Evolutionary conservation across 306 rosid genomes (phyloP).

Genomic region (Carpinus fangiana): DNA sequence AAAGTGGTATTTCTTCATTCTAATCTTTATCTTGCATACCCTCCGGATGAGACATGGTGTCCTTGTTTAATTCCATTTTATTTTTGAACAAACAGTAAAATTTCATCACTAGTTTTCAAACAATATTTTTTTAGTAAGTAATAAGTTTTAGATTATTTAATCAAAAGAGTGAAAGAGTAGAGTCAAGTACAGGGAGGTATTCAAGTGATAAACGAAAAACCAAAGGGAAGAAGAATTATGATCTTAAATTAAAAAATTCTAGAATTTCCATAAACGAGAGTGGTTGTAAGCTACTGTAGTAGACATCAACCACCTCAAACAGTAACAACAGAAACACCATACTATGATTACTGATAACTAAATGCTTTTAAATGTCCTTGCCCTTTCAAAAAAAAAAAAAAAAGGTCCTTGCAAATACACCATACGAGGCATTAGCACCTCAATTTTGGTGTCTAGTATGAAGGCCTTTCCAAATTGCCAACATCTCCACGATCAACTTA

Average conservation of each 20-base stretch:
- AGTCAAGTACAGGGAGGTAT: neutral
- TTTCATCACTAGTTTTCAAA: neutral
- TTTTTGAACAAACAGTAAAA: neutral
- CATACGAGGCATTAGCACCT: neutral
- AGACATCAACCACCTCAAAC: neutral
- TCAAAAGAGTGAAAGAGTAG: neutral
- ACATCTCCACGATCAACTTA: neutral
- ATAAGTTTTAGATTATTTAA: neutral
- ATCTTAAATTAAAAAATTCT: neutral
- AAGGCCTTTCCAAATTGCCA: neutral
- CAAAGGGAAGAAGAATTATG: neutral
- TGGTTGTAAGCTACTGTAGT: neutral
- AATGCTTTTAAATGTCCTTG: neutral
- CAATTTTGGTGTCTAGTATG: neutral
- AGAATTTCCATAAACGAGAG: neutral
- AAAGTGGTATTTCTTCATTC: slow-evolving; percentile 54
- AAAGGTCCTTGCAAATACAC: neutral
- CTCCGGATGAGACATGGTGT: slow-evolving; percentile 9
- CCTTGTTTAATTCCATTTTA: neutral
- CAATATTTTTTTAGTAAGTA: neutral
- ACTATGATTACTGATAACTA: neutral
- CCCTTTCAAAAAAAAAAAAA: neutral
- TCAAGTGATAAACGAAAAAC: neutral
- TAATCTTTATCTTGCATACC: slow-evolving; percentile 11
- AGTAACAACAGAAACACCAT: neutral